Evolutionary conservation across 2,329 filamentous ascomycete species (phyloP).

Genomic region (Penicillium concentricum): DNA sequence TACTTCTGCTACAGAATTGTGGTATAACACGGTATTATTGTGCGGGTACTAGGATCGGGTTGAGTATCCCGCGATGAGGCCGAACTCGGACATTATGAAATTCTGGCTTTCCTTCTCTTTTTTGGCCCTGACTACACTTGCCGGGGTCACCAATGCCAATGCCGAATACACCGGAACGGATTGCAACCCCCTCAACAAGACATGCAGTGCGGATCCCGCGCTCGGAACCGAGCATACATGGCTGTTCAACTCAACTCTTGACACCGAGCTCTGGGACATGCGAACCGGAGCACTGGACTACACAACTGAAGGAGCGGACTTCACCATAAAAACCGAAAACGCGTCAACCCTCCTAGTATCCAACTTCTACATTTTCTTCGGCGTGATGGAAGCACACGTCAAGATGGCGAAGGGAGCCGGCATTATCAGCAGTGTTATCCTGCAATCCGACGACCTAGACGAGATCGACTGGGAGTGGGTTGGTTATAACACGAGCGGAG

Average conservation of each 20-base stretch:
- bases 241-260: constrained; percentile 62
- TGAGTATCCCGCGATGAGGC: background rate
- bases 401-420: constrained; percentile 72
- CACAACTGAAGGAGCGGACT: constrained; percentile 63
- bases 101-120: background rate
- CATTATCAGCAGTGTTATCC: constrained; percentile 77
- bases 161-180: constrained; percentile 46
- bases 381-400: constrained; percentile 72
- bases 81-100: background rate
- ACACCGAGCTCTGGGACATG: constrained; percentile 63
- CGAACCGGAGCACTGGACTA: constrained; percentile 66
- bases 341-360: constrained; percentile 77
- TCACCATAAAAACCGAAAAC: constrained; percentile 67
- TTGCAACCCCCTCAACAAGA: constrained; percentile 72
- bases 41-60: background rate
- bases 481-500: constrained; percentile 35
- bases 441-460: constrained; percentile 78
- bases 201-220: constrained; percentile 69
- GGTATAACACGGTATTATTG: background rate
- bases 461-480: constrained; percentile 71
- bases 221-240: constrained; percentile 62
- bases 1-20: background rate
- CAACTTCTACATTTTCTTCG: constrained; percentile 83
- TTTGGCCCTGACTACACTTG: background rate
- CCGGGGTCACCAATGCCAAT: background rate